These are phyloP conservation scores for Huntiella abstrusa DNA, from an alignment of 2,329 filamentous ascomycete genomes.

Conservation along the genomic window DNA sequence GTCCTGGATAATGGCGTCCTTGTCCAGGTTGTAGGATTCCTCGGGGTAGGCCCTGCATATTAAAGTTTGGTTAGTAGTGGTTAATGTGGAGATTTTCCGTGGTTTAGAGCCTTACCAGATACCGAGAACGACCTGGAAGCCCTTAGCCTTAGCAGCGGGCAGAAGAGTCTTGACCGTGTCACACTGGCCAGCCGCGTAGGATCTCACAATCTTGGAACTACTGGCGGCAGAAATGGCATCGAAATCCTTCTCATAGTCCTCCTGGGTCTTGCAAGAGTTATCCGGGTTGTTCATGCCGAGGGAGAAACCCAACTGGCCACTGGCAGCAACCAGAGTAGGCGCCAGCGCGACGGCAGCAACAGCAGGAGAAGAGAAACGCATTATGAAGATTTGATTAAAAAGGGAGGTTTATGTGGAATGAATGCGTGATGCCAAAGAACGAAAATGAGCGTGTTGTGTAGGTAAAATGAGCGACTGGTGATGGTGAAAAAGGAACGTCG, in stretches of 20 bases:
- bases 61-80: not conserved
- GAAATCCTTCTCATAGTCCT: constrained; percentile 49
- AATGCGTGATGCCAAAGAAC: not conserved
- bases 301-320: constrained; percentile 37
- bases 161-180: constrained; percentile 42
- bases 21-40: constrained; percentile 42
- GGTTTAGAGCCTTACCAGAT: constrained; percentile 34
- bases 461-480: not conserved
- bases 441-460: not conserved
- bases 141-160: constrained; percentile 44
- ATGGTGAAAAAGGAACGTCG: not conserved
- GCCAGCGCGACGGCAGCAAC: constrained; percentile 12
- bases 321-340: constrained; percentile 22
- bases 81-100: not conserved
- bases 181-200: constrained; percentile 50
- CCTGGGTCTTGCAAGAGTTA: constrained; percentile 38
- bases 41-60: constrained; percentile 37
- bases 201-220: constrained; percentile 37
- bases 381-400: not conserved
- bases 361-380: constrained; percentile 9
- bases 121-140: constrained; percentile 49
- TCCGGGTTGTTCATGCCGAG: constrained; percentile 45
- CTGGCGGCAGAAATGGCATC: constrained; percentile 34
- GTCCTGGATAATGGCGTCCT: constrained; percentile 26
- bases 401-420: not conserved